Conservation (phyloP, 306 rosid species). For the Quercus ilex region DNA sequence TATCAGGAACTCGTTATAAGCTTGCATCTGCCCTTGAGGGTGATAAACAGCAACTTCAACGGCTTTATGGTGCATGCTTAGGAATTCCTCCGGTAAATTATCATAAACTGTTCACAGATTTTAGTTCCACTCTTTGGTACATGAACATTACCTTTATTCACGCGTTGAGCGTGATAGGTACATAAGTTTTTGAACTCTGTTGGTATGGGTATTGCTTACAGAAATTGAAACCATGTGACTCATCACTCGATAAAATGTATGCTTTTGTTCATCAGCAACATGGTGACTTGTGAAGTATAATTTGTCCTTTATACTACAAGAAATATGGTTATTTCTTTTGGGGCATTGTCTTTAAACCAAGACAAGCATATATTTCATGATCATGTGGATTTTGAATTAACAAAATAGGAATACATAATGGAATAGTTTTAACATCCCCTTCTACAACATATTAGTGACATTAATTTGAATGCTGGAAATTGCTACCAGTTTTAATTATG, state of each 20-base stretch:
- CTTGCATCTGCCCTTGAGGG: conserved; percentile 6
- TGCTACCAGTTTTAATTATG: not conserved
- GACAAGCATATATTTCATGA: not conserved
- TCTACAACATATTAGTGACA: not conserved
- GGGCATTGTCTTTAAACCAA: not conserved
- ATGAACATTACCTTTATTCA: not conserved
- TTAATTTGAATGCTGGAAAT: not conserved
- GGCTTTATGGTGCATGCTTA: not conserved
- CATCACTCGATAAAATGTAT: not conserved
- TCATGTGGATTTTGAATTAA: not conserved
- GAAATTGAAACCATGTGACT: not conserved
- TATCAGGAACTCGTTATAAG: conserved; percentile 5
- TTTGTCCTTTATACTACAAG: not conserved
- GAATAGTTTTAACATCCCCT: not conserved
- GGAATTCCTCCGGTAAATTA: conserved; percentile 9
- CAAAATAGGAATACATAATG: not conserved
- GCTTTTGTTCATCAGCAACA: not conserved
- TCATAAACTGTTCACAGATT: not conserved
- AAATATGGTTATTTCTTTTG: not conserved
- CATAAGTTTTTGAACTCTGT: not conserved
- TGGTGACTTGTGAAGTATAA: not conserved
- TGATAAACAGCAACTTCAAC: conserved; percentile 11
- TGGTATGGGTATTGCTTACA: not conserved
- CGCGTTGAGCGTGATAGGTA: not conserved
- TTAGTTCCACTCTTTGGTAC: not conserved